Conservation (phyloP, 1,139 yeast genomes). For the Debaryomyces robertsiae region DNA sequence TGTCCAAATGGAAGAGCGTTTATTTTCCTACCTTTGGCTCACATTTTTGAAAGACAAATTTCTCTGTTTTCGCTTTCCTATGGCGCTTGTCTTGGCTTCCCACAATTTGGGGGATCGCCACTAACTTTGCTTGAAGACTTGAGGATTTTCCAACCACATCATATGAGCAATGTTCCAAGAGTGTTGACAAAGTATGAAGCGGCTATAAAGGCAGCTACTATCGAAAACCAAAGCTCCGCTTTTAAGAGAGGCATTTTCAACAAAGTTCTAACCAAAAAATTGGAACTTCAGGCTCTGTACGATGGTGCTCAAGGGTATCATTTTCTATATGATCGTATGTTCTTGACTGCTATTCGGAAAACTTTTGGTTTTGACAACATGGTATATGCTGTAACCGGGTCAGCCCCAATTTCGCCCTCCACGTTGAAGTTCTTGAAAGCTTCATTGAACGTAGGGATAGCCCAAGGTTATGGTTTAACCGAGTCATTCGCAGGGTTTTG, state of each 20-base stretch:
- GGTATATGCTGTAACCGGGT: constrained; percentile 54
- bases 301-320: constrained; percentile 31
- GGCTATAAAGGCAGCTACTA: constrained; percentile 42
- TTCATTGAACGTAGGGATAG: constrained; percentile 58
- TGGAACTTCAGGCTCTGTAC: constrained; percentile 19
- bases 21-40: constrained; percentile 39
- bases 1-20: constrained; percentile 21
- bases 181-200: constrained; percentile 64
- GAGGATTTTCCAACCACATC: constrained; percentile 53
- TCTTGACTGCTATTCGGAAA: constrained; percentile 54
- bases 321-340: constrained; percentile 48
- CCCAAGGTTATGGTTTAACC: constrained; percentile 79
- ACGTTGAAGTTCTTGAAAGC: constrained; percentile 64
- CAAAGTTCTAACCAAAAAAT: constrained; percentile 23
- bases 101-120: constrained; percentile 46
- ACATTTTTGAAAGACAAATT: constrained; percentile 42
- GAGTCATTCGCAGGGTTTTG: constrained; percentile 71
- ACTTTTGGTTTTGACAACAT: constrained; percentile 60
- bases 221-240: constrained; percentile 24
- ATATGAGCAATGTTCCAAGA: constrained; percentile 64
- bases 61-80: constrained; percentile 29
- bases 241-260: constrained; percentile 22
- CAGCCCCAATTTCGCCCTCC: constrained; percentile 71
- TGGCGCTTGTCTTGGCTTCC: constrained; percentile 48
- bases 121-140: constrained; percentile 58